Base-by-base conservation (phyloP, 192 early-diverging fungal genomes). In the Coemansia sp. region DNA sequence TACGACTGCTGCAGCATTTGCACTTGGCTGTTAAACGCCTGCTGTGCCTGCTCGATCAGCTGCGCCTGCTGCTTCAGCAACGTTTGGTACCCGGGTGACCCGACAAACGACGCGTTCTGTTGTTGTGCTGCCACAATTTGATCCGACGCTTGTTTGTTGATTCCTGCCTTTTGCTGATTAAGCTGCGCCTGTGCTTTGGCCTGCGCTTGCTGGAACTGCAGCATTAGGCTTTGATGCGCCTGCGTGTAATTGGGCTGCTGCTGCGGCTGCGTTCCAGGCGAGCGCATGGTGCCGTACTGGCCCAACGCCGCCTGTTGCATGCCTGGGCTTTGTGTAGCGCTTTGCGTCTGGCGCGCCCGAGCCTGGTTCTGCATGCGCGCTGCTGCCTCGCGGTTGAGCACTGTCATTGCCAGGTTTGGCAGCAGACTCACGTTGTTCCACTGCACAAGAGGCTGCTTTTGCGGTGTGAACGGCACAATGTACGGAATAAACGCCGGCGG, bases 11-110 rank as follows among this genome's bases (percentile, higher is more conserved):
- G 71, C 14, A 71, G 43, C 50, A 71, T 60, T 56, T 61, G 64
- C 3, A 64, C 57, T 55, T 74, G 71, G 2, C 64, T 18, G 26
- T 71, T 65, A 20, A 61, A 80, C 11, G 57, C 58, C 53, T 74
- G 61, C 54, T 80, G 77, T 19, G 58, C 52, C 23, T 73, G 71
- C 54, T 80, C 71, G 19, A 74, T 55, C 48, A 74, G 23, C 57
- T 80, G 77, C 5, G 77, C 43, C 68, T 80, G 72, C 59, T 80
- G 71, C 51, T 68, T 64, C 56, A 80, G 38, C 48, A 80, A 29
- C 53, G 59, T 27, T 50, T 80, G 77, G 50, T 74, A 64, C 57
- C 66, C 48, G 2, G 57, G 55, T 23, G 77, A 80, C 20, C 72
- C 65, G 3, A 71, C 58, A 54, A 69, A 80, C 55, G 29, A 22